Conservation (phyloP, 371 early-diverging fungal genomes). For the Circinella minor region DNA sequence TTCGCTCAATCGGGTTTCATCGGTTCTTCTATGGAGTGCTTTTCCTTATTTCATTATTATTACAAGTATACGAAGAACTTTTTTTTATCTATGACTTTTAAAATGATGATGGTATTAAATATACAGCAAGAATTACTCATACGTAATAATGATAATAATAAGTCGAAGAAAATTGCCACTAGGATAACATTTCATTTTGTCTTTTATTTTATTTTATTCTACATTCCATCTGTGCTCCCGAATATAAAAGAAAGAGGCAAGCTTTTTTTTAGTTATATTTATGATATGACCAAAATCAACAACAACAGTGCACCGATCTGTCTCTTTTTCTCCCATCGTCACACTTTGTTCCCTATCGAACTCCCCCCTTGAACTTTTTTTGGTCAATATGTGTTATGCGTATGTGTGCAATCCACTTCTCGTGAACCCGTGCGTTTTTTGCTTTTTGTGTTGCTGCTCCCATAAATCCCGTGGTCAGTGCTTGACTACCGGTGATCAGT, state of each 20-base stretch:
- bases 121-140: too few relatives aligned
- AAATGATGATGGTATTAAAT: too few relatives aligned
- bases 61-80: background rate
- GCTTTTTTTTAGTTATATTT: background rate
- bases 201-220: too few relatives aligned
- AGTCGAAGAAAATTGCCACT: too few relatives aligned
- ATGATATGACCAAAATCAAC: conserved; percentile 7
- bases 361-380: background rate
- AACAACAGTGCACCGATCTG: background rate
- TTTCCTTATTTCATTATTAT: background rate
- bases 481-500: conserved; percentile 2
- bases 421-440: conserved; percentile 5
- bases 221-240: too few relatives aligned
- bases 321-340: background rate
- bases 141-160: too few relatives aligned
- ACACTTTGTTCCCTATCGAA: too few relatives aligned
- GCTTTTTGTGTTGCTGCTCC: background rate
- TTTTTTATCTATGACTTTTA: too few relatives aligned
- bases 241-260: too few relatives aligned
- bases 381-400: background rate
- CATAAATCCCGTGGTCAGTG: conserved; percentile 9
- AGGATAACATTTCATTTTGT: too few relatives aligned
- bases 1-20: background rate
- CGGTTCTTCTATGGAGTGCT: background rate
- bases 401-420: background rate